A percentile compares a stretch with the other conserved stretches of the same genome.
Conservation (phyloP, 2,329 filamentous ascomycete species). For the Alternaria gansuensis region DNA sequence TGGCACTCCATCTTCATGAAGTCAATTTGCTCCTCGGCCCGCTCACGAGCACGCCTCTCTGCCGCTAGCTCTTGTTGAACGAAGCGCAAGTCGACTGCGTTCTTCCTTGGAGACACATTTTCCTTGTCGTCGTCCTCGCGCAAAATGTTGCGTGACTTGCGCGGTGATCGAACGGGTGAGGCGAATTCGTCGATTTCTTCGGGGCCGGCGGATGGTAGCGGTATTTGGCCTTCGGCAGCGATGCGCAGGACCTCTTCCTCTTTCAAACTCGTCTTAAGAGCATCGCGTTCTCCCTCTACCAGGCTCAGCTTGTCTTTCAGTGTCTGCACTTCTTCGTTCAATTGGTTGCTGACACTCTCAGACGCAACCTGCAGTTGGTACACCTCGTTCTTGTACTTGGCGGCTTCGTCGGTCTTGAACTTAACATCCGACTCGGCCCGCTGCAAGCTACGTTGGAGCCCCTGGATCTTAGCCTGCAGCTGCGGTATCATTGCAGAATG, state of each 20-base stretch:
- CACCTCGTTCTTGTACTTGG: constrained; percentile 55
- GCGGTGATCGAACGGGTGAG: constrained; percentile 65
- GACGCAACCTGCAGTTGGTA: constrained; percentile 58
- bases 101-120: constrained; percentile 57
- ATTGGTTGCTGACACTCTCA: constrained; percentile 69
- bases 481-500: constrained; percentile 37
- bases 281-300: constrained; percentile 77
- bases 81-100: constrained; percentile 56
- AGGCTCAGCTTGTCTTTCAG: constrained; percentile 70
- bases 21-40: constrained; percentile 76
- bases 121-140: constrained; percentile 57
- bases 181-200: constrained; percentile 68
- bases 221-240: constrained; percentile 74
- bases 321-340: constrained; percentile 71
- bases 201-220: constrained; percentile 65
- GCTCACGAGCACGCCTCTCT: constrained; percentile 69
- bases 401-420: constrained; percentile 46
- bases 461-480: constrained; percentile 42
- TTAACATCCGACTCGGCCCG: constrained; percentile 44
- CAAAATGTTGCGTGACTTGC: constrained; percentile 58
- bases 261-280: constrained; percentile 74
- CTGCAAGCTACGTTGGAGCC: constrained; percentile 39
- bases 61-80: constrained; percentile 61
- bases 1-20: constrained; percentile 79
- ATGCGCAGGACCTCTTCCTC: constrained; percentile 78